Evolutionary conservation across 2,329 filamentous ascomycete genomes (phyloP).

Genomic region (Lasiodiplodia sp.): DNA sequence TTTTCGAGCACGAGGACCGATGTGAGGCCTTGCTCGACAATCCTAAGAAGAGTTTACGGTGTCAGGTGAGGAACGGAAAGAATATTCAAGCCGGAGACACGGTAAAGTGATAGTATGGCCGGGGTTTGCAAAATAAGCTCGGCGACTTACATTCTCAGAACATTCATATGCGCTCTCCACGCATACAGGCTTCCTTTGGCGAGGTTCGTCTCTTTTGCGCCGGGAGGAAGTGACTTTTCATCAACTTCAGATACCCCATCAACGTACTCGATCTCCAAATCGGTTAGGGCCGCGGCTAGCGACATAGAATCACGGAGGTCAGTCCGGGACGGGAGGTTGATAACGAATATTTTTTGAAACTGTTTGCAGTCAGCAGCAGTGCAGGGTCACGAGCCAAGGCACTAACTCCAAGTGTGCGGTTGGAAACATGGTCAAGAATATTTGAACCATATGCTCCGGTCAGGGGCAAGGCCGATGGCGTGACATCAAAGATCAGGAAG

Average conservation of each 20-base stretch:
- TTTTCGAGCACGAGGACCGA: conserved; percentile 35
- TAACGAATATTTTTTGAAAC: conserved; percentile 63
- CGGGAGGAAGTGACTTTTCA: conserved; percentile 45
- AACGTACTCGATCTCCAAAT: conserved; percentile 56
- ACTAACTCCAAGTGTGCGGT: conserved; percentile 29
- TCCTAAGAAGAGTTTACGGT: background rate
- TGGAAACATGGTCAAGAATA: conserved; percentile 14
- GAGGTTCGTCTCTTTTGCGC: conserved; percentile 34
- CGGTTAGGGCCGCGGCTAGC: conserved; percentile 56
- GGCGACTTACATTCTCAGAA: conserved; percentile 7
- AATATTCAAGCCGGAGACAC: background rate
- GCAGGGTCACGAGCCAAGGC: no score
- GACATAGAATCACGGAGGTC: conserved; percentile 61
- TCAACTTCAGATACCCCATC: conserved; percentile 52
- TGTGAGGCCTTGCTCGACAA: conserved; percentile 28
- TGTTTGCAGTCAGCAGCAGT: conserved; percentile 34
- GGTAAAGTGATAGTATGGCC: background rate
- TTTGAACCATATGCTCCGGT: background rate
- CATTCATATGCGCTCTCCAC: conserved; percentile 27
- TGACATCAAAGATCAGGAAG: background rate
- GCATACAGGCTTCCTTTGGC: conserved; percentile 17
- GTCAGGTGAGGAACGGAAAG: background rate
- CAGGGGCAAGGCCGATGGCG: conserved; percentile 3
- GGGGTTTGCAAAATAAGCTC: background rate
- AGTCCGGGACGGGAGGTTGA: conserved; percentile 59